These are phyloP conservation scores for Glonium stellatum DNA, from an alignment of 495 filamentous ascomycete genomes.

Conservation along the genomic window DNA sequence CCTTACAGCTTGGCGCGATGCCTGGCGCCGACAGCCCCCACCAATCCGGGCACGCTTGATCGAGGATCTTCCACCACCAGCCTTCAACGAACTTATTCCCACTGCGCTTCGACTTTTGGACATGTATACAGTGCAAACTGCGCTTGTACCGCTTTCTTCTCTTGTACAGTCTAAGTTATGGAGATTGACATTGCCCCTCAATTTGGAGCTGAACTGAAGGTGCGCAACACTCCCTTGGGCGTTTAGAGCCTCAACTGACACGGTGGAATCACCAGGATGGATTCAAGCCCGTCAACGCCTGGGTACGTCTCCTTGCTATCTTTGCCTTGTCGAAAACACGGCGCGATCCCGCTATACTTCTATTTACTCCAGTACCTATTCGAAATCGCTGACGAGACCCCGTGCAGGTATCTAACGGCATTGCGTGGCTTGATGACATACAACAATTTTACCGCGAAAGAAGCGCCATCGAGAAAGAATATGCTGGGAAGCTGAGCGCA, in stretches of 20 bases:
- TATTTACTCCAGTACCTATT: neutral
- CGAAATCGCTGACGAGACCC: slow-evolving; percentile 29
- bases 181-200: slow-evolving; percentile 58
- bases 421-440: slow-evolving; percentile 92
- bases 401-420: slow-evolving; percentile 66
- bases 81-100: neutral
- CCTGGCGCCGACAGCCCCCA: neutral
- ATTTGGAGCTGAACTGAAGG: slow-evolving; percentile 89
- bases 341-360: slow-evolving; percentile 7
- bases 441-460: slow-evolving; percentile 96
- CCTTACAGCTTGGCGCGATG: neutral
- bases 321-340: neutral
- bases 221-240: slow-evolving; percentile 34
- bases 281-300: slow-evolving; percentile 88
- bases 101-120: neutral
- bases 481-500: slow-evolving; percentile 74
- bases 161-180: slow-evolving; percentile 5
- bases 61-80: neutral
- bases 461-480: slow-evolving; percentile 91
- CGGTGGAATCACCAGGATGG: slow-evolving; percentile 57
- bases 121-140: neutral
- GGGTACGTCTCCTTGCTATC: slow-evolving; percentile 49
- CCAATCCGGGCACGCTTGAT: neutral
- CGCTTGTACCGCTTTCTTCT: neutral
- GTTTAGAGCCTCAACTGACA: slow-evolving; percentile 18